Conservation (phyloP, 164 flowering plant genomes). For the Stephania yunnanensis region DNA sequence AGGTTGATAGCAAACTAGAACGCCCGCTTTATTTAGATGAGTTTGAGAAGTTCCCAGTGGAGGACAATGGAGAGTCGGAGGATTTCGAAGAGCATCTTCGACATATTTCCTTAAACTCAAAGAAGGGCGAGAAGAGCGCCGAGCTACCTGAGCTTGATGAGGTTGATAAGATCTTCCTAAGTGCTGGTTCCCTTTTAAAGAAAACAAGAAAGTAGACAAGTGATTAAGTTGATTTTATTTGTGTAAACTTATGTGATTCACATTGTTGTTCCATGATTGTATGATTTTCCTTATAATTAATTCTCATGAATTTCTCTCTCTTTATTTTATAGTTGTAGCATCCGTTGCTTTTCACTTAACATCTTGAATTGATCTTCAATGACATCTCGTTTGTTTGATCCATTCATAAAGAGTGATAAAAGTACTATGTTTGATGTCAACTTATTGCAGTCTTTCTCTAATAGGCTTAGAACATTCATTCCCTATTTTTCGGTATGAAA, state of each 20-base stretch:
- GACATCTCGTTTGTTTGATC: too few relatives aligned
- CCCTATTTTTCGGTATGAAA: too few relatives aligned
- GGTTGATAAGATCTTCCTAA: slow-evolving; percentile 65
- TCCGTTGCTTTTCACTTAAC: too few relatives aligned
- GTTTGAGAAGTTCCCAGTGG: slow-evolving; percentile 59
- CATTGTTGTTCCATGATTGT: neutral
- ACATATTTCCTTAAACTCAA: slow-evolving; percentile 45
- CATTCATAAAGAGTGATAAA: too few relatives aligned
- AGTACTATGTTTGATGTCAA: too few relatives aligned
- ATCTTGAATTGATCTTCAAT: too few relatives aligned
- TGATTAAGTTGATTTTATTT: neutral
- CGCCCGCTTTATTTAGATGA: slow-evolving; percentile 56
- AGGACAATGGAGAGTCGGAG: slow-evolving; percentile 35
- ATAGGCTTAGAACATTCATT: too few relatives aligned
- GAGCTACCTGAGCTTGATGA: slow-evolving; percentile 63
- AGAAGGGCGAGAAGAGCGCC: slow-evolving; percentile 22
- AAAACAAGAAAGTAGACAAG: slow-evolving; percentile 38
- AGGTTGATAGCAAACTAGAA: slow-evolving; percentile 33
- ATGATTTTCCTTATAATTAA: neutral
- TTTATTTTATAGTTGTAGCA: too few relatives aligned
- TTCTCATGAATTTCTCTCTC: too few relatives aligned
- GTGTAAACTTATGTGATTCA: neutral
- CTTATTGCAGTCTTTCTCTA: too few relatives aligned
- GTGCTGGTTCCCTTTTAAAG: slow-evolving; percentile 68
- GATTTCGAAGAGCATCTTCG: slow-evolving; percentile 69